These are phyloP conservation scores for Vigna trinervia DNA, from an alignment of 306 rosid genomes.

Conservation along the genomic window DNA sequence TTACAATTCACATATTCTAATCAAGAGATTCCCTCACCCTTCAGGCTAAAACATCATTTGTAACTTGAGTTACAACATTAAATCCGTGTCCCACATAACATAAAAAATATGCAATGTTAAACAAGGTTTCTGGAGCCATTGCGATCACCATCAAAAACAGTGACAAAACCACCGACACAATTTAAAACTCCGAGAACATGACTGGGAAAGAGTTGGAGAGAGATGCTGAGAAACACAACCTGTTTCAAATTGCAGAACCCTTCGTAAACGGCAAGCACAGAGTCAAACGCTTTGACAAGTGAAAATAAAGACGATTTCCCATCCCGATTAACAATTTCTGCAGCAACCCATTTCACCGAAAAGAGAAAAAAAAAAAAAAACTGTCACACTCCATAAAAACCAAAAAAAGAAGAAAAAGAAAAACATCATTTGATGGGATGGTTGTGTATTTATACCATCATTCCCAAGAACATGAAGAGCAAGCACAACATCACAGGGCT, in stretches of 20 bases:
- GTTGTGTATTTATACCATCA: conserved; percentile 47
- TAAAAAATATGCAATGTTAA: neutral
- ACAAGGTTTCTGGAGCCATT: neutral
- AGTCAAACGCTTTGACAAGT: conserved; percentile 88
- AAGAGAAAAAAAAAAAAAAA: neutral
- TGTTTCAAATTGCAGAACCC: conserved; percentile 95
- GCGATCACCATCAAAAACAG: neutral
- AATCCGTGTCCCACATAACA: neutral
- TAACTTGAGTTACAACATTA: neutral
- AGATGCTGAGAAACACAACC: conserved; percentile 23
- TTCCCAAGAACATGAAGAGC: conserved; percentile 87
- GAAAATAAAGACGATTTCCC: conserved; percentile 90
- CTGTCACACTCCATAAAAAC: conserved; percentile 6
- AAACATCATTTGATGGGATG: neutral
- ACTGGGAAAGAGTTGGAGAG: neutral
- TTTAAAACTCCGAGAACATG: neutral
- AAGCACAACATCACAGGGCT: conserved; percentile 81
- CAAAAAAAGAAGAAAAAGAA: neutral
- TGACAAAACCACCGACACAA: conserved; percentile 2
- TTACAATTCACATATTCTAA: neutral
- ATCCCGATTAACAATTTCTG: conserved; percentile 77
- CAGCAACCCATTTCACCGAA: conserved; percentile 38
- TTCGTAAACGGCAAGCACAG: conserved; percentile 90
- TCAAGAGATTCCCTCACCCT: neutral
- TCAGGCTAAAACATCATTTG: neutral